Evolutionary conservation across 2,329 filamentous ascomycete species (phyloP).

Genomic region (Phialophora tarda): DNA sequence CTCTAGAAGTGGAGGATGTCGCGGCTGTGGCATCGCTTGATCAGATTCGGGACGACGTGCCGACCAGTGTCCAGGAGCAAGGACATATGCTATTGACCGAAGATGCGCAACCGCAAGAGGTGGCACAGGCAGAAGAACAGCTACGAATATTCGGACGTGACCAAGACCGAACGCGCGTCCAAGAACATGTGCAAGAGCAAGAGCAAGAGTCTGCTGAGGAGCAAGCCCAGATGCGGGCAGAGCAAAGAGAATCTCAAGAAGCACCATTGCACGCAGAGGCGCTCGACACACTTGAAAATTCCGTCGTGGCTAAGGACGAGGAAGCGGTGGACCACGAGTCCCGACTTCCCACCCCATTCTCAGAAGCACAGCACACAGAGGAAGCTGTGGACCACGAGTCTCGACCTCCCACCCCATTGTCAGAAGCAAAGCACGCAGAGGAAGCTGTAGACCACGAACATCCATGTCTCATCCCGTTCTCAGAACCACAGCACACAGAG

Average conservation of each 20-base stretch:
- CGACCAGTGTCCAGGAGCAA: neutral
- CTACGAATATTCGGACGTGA: neutral
- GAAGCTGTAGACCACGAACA: neutral
- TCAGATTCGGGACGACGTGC: neutral
- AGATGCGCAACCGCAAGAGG: neutral
- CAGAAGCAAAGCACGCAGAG: neutral
- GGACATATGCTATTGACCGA: neutral
- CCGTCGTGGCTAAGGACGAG: neutral
- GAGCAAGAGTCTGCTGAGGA: neutral
- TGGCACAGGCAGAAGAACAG: neutral
- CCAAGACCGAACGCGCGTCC: neutral
- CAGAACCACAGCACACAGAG: neutral
- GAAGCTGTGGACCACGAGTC: neutral
- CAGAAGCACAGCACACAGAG: neutral
- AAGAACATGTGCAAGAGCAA: neutral
- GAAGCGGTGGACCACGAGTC: neutral
- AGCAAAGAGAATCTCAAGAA: neutral
- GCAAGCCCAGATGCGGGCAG: neutral
- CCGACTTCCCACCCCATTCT: neutral
- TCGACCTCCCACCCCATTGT: neutral
- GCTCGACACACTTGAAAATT: neutral
- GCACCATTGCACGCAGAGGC: neutral
- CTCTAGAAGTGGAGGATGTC: neutral
- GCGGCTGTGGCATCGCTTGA: neutral
- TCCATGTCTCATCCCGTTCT: too few relatives aligned